Base-by-base conservation (phyloP, 1,284 basidiomycete genomes). In the Sanghuangporus baumii region DNA sequence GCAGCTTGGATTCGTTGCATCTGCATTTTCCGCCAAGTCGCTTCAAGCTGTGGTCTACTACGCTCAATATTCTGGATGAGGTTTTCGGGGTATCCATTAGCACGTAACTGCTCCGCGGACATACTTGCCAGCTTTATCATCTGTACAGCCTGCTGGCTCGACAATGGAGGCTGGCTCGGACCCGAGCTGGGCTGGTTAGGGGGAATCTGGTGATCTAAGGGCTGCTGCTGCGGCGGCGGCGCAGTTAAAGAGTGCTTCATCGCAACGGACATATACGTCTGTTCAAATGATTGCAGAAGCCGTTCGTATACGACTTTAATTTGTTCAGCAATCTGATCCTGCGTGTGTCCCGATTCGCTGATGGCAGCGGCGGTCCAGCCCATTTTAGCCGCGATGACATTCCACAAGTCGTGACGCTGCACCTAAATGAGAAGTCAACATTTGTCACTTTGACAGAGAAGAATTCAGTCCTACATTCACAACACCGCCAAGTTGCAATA, bases 311-410 rank as follows among this genome's bases (percentile, higher is more conserved):
- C 74, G 61, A 82, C 78, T 1, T 80, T 78, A 7, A 91, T 73
- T 16, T 82, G 82, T 52, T 81, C 78, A 0, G 86, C 88, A 40
- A 83, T 76, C 14, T 70, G 82, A 2, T 81, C 75, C 8, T 86
- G 85, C 63, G 87, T 82, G 1, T 74, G 70, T 2, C 81, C 81
- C 9, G 72, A 81, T 2, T 78, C 84, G 2, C 83, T 82, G 65
- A 89, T 85, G 57, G 83, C 77, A 2, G 84, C 77, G 5, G 23
- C 12, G 11, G 8, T 46, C 67, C 86, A 84, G 6, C 84, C 85
- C 70, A 91, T 75, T 43, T 79, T 79, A 12, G 78, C 88, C 11
- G 82, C 89, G 64, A 91, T 81, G 52, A 85, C 73, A 12, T 80
- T 70, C 89, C 89, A 91, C 60, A 78, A 65, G 31, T 88, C 86